Evolutionary conservation across 768 basidiomycete species (phyloP), one percentile per base, ranked within the genome.

Genomic region (Leccinellum albellum): DNA sequence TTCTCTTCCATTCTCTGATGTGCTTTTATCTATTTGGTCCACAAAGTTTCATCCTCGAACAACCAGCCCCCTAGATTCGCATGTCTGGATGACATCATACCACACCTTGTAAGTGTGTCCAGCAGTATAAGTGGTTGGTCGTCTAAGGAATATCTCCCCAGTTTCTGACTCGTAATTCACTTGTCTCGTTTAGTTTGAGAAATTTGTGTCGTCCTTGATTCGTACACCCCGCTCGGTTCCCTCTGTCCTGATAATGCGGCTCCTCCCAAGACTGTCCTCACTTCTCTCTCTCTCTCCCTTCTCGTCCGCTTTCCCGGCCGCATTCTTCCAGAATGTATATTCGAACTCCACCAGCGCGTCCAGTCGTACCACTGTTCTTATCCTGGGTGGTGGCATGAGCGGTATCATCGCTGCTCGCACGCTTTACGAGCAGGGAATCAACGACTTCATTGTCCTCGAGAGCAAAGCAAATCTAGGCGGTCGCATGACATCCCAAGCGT

Each of bases 321-420:
- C 52, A 3, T 37, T 44, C 20, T 53, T 61, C 15, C 51, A 61
- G 29, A 40, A 60, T 51, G 32, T 40, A 4, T 47, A 51, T 17
- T 31, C 37, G 20, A 48, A 23, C 44, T 40, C 37, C 17, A 40
- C 37, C 10, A n/a, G 37, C 21, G 23, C 42, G 8, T 17, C 60
- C 12, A 70, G 56, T 9, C 54, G 63, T n/a, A 63, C 67, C 6
- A 74, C 65, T 14, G 79, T 85, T 4, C 76, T 87, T 44, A 82
- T 88, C 52, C 76, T 87, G 12, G 86, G 87, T 2, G 87, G 85
- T 20, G 86, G 87, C 9, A 78, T 88, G 33, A 72, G 86, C 5
- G 86, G 87, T 13, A 73, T 87, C 31, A 83, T 84, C 32, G 85
- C 86, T 6, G 87, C 87, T 14, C 78, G 80, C 28, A 80, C 83